Evolutionary conservation across 192 early-diverging fungal species (phyloP), one percentile per base, ranked within the genome.

Genomic region (Physocladia obscura): DNA sequence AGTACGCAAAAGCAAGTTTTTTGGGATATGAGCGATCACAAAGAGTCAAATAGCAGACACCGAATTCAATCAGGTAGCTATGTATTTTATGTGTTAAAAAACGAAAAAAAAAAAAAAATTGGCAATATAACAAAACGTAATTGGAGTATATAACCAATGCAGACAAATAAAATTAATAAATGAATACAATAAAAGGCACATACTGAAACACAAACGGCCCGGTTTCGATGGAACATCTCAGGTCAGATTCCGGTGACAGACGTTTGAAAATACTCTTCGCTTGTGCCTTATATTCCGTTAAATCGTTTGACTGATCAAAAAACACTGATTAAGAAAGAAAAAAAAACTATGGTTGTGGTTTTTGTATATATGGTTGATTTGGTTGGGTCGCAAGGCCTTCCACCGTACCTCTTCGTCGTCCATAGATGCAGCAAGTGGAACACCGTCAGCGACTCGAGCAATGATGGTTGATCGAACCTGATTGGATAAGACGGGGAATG

Each of bases 401-500:
- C 17, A 89, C 90, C n/a, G 8, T 44, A 44, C 40, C 88, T 93
- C 90, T 49, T 92, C 93, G 76, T 98, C 94, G 78, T 97, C 95
- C 87, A 97, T 94, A 21, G 91, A 93, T 13, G 94, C 94, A 30
- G 96, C 96, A 54, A 98, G 83, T 2, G 94, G 94, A 48, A 97
- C 84, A 3, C 93, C 94, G 82, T 98, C 96, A 5, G 89, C 87
- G 32, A 97, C 86, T 65, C 96, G 90, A 40, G 93, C 93, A 73
- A 98, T 96, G 70, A 95, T 89, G 36, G 94, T 95, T 22, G 94
- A 90, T 70, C 91, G 90, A 49, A 98, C 92, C 96, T 68, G 52
- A 55, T n/a, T n/a, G n/a, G n/a, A n/a, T n/a, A n/a, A n/a, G n/a
- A n/a, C n/a, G n/a, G n/a, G n/a, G n/a, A n/a, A n/a, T n/a, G n/a